Conservation (phyloP, 2,329 filamentous ascomycete genomes). For the Clonostachys rosea region DNA sequence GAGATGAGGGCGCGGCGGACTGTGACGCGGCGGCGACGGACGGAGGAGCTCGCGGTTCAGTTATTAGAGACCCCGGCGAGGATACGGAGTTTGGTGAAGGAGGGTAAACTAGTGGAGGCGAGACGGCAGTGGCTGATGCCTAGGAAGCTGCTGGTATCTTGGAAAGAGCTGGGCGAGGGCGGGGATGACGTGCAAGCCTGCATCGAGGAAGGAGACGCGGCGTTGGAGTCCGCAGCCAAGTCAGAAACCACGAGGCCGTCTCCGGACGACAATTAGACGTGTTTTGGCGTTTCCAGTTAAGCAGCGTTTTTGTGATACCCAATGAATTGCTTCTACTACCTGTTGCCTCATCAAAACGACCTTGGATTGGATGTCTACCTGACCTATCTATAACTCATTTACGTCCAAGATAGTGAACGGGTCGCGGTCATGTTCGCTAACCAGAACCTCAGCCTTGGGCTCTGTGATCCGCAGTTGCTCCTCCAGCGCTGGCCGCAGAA, state of each 20-base stretch:
- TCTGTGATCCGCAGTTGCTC: slow-evolving; percentile 47
- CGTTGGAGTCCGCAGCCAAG: slow-evolving; percentile 20
- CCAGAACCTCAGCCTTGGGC: slow-evolving; percentile 55
- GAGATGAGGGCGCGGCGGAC: slow-evolving; percentile 25
- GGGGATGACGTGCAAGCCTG: slow-evolving; percentile 48
- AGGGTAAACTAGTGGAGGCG: slow-evolving; percentile 59
- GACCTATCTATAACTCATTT: slow-evolving; percentile 21
- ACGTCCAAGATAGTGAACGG: slow-evolving; percentile 75
- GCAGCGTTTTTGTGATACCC: slow-evolving; percentile 1
- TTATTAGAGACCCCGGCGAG: slow-evolving; percentile 57
- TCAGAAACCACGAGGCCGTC: slow-evolving; percentile 7
- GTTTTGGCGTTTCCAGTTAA: not conserved
- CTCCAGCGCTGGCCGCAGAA: slow-evolving; percentile 64
- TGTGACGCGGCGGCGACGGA: slow-evolving; percentile 25
- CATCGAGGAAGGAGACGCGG: slow-evolving; percentile 50
- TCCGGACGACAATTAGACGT: slow-evolving; percentile 7
- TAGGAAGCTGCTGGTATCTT: slow-evolving; percentile 41
- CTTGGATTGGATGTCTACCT: not conserved
- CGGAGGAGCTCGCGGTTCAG: slow-evolving; percentile 55
- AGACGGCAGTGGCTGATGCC: slow-evolving; percentile 51
- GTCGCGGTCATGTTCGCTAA: slow-evolving; percentile 80
- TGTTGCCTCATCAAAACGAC: not conserved
- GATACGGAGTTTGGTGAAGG: slow-evolving; percentile 50
- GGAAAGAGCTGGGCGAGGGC: slow-evolving; percentile 50
- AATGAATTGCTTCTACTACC: not conserved